Evolutionary conservation across 2,329 filamentous ascomycete genomes (phyloP).

Genomic region (Uncinocarpus reesii): DNA sequence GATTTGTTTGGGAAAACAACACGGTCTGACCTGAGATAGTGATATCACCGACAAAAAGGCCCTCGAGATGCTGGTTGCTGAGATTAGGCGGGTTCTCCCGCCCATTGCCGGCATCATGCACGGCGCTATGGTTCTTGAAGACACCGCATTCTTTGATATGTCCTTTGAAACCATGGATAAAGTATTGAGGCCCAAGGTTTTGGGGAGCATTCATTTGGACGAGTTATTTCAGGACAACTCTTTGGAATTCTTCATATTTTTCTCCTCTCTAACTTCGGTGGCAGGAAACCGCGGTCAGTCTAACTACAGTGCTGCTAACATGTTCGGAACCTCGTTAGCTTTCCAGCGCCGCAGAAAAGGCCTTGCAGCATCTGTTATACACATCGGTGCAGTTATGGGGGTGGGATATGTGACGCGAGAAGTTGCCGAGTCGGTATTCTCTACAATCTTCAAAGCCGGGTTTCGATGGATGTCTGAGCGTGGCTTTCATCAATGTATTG

Average conservation of each 20-base stretch:
- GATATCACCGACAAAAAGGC: constrained; percentile 18
- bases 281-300: constrained; percentile 31
- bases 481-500: constrained; percentile 44
- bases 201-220: constrained; percentile 25
- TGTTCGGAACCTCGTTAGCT: constrained; percentile 33
- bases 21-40: constrained; percentile 4
- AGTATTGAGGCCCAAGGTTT: constrained; percentile 32
- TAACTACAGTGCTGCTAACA: constrained; percentile 36
- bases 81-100: constrained; percentile 19
- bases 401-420: constrained; percentile 14
- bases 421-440: neutral
- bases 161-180: constrained; percentile 25
- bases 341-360: constrained; percentile 7
- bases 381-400: constrained; percentile 9
- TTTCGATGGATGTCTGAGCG: constrained; percentile 36
- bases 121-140: constrained; percentile 31
- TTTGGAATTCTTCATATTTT: constrained; percentile 18
- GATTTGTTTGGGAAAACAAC: neutral
- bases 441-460: neutral
- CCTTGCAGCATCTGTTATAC: constrained; percentile 11
- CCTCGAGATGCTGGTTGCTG: constrained; percentile 12
- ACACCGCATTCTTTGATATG: constrained; percentile 28
- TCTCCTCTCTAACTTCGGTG: constrained; percentile 17
- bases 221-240: constrained; percentile 15
- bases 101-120: constrained; percentile 23